These are phyloP conservation scores for Trichopus zeylanicus DNA, from an alignment of 116 monocot genomes.

Conservation along the genomic window DNA sequence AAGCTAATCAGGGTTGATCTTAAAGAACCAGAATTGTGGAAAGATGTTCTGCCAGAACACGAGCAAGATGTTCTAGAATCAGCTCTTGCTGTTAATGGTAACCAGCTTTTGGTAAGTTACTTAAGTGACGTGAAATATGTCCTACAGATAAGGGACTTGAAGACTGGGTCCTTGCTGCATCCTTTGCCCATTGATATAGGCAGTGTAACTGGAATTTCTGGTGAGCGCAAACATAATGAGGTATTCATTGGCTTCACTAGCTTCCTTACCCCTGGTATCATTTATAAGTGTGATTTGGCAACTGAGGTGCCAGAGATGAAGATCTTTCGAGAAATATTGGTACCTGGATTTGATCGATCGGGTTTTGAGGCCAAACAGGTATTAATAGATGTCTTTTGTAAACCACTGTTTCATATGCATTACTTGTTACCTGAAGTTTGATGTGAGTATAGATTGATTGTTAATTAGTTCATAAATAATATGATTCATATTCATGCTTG, in stretches of 20 bases:
- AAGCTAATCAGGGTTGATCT: slow-evolving; percentile 77
- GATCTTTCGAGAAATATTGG: slow-evolving; percentile 66
- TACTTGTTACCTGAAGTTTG: neutral
- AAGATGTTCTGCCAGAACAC: slow-evolving; percentile 47
- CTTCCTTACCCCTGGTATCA: slow-evolving; percentile 79
- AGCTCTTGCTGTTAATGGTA: slow-evolving; percentile 52
- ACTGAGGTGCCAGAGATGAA: slow-evolving; percentile 51
- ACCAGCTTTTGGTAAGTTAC: slow-evolving; percentile 58
- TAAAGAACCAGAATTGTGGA: slow-evolving; percentile 59
- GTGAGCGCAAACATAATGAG: slow-evolving; percentile 45
- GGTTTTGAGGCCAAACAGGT: slow-evolving; percentile 83
- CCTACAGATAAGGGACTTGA: slow-evolving; percentile 59
- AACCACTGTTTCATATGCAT: neutral
- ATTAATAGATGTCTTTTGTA: too few species aligned
- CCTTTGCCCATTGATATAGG: slow-evolving; percentile 61
- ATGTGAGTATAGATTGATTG: neutral
- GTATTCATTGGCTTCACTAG: slow-evolving; percentile 74
- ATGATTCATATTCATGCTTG: neutral
- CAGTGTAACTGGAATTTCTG: slow-evolving; percentile 35
- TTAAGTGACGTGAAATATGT: slow-evolving; percentile 62
- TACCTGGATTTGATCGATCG: slow-evolving; percentile 71
- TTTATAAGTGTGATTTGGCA: slow-evolving; percentile 62
- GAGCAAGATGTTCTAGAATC: slow-evolving; percentile 65
- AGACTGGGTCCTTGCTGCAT: slow-evolving; percentile 47
- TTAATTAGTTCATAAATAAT: neutral